phyloP scores from a whole-genome alignment of 495 filamentous ascomycete genomes.

The Aspergillus cavernicola region DNA sequence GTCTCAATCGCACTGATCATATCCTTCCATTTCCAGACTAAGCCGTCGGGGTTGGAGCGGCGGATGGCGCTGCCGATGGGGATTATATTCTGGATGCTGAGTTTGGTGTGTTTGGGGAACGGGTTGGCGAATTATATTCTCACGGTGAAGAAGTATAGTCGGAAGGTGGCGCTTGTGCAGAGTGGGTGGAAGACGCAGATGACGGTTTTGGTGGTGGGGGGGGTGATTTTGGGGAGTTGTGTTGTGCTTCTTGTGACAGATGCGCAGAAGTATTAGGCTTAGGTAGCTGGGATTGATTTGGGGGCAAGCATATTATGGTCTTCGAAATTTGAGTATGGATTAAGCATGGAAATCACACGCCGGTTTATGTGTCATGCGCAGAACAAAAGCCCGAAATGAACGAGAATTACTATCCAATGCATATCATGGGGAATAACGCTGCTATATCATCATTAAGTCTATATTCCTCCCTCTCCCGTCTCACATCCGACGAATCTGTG shows the following conservation, averaged over 20 bases:
- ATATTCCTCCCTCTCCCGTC: not conserved
- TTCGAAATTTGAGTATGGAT: too few relatives aligned
- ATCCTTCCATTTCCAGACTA: slow-evolving; percentile 81
- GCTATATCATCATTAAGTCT: slow-evolving; percentile 8
- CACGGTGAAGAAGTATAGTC: slow-evolving; percentile 80
- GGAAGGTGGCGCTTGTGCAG: slow-evolving; percentile 79
- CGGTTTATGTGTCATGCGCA: not conserved
- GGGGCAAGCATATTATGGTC: too few relatives aligned
- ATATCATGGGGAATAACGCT: slow-evolving; percentile 5
- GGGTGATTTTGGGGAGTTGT: slow-evolving; percentile 76
- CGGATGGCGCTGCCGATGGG: slow-evolving; percentile 80
- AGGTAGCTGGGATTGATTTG: too few relatives aligned
- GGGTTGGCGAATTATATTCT: slow-evolving; percentile 85
- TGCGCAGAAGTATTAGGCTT: slow-evolving; percentile 17
- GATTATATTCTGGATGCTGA: slow-evolving; percentile 80
- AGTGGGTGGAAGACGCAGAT: slow-evolving; percentile 89
- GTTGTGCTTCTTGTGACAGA: slow-evolving; percentile 61
- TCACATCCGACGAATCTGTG: slow-evolving; percentile 83
- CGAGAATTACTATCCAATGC: not conserved
- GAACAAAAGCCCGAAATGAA: not conserved
- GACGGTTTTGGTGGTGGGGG: slow-evolving; percentile 71
- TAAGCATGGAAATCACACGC: not conserved
- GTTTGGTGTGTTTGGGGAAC: slow-evolving; percentile 66
- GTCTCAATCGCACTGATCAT: slow-evolving; percentile 86
- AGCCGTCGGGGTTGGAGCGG: slow-evolving; percentile 66